These are phyloP conservation scores for Prunella vulgaris DNA, from an alignment of 257 asterid genomes.

Conservation along the genomic window DNA sequence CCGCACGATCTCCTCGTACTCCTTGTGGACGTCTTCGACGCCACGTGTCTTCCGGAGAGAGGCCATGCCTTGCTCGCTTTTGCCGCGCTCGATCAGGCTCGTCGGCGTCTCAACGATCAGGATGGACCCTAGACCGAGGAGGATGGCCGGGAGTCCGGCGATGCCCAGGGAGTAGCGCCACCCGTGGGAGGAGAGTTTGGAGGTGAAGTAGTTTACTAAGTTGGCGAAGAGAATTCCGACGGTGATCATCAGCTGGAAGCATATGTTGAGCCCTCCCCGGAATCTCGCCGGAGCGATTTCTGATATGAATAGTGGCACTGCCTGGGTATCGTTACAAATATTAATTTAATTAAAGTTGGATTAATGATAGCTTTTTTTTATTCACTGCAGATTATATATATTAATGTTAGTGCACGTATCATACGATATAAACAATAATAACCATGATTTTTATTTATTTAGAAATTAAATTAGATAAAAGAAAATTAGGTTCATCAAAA, in stretches of 20 bases:
- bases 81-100: constrained; percentile 50
- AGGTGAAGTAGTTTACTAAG: constrained; percentile 29
- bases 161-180: constrained; percentile 49
- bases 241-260: constrained; percentile 45
- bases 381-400: too few species aligned
- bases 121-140: constrained; percentile 49
- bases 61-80: constrained; percentile 12
- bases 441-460: too few species aligned
- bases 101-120: constrained; percentile 50
- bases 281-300: constrained; percentile 51
- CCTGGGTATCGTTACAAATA: constrained; percentile 13
- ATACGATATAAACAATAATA: too few species aligned
- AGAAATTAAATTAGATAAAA: too few species aligned
- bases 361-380: too few species aligned
- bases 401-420: too few species aligned
- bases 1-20: constrained; percentile 30
- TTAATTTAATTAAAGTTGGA: too few species aligned
- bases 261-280: constrained; percentile 43
- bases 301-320: constrained; percentile 54
- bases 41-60: constrained; percentile 38
- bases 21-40: constrained; percentile 31
- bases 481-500: too few species aligned
- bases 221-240: constrained; percentile 47
- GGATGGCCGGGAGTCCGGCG: constrained; percentile 47
- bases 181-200: constrained; percentile 29